Evolutionary conservation across 768 basidiomycete genomes (phyloP).

Genomic region (Mycena galericulata): DNA sequence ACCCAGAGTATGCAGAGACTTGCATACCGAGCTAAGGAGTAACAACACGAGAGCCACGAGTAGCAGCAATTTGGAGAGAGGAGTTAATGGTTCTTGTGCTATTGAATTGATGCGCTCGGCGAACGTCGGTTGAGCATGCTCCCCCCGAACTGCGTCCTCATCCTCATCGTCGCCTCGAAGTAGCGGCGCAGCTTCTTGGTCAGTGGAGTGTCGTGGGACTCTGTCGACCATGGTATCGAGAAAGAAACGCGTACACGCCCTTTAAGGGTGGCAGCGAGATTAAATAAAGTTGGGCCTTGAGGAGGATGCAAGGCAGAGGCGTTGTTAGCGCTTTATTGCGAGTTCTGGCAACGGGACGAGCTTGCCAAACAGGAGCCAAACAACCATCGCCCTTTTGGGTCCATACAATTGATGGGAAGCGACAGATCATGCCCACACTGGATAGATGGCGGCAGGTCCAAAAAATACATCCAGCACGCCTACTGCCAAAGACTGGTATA

Average conservation of each 20-base stretch:
- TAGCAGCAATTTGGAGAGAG: conserved; percentile 86
- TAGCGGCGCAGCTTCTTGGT: conserved; percentile 76
- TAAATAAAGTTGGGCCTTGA: conserved; percentile 32
- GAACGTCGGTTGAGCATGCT: conserved; percentile 48
- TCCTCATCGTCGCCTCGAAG: conserved; percentile 63
- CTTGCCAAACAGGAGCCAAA: background rate
- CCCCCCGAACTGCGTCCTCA: conserved; percentile 38
- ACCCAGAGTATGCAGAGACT: conserved; percentile 9
- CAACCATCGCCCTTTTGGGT: background rate
- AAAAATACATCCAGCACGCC: background rate
- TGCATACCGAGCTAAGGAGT: conserved; percentile 76
- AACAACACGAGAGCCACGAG: conserved; percentile 81
- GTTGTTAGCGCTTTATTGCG: background rate
- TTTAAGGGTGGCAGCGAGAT: conserved; percentile 10
- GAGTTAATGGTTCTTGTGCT: conserved; percentile 83
- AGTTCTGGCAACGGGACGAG: background rate
- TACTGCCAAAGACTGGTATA: conserved; percentile 15
- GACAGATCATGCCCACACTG: too few species aligned
- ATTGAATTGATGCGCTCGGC: conserved; percentile 64
- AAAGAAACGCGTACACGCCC: conserved; percentile 12
- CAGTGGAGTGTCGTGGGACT: conserved; percentile 63
- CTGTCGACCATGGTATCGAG: conserved; percentile 64
- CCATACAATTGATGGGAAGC: too few species aligned
- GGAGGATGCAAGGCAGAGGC: conserved; percentile 15
- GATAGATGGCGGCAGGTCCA: too few species aligned